A percentile compares a stretch with the other conserved stretches of the same genome.
phyloP scores from a whole-genome alignment of 2,329 filamentous ascomycete genomes.

The Pleoardoris graminearum region DNA sequence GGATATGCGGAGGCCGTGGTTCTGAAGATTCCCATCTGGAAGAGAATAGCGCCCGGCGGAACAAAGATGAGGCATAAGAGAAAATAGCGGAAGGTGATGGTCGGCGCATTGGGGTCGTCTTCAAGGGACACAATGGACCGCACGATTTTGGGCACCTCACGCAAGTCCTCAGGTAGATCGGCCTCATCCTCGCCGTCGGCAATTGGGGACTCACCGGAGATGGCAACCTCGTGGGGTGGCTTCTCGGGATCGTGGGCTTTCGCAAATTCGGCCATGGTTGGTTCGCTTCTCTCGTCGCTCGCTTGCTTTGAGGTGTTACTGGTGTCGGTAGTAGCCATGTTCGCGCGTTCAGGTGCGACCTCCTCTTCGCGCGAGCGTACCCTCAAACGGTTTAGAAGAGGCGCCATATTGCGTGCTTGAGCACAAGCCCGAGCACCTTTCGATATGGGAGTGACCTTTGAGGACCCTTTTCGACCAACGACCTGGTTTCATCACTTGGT shows the following conservation, averaged over 20 bases:
- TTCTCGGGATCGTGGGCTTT: conserved; percentile 12
- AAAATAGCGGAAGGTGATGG: conserved; percentile 64
- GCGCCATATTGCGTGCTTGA: conserved; percentile 11
- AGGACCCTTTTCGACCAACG: too few species aligned
- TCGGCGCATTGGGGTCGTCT: conserved; percentile 60
- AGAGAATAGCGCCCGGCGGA: conserved; percentile 61
- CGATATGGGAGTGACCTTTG: too few species aligned
- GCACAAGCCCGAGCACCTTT: background rate
- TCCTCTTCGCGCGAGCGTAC: background rate
- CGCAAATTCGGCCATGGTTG: background rate
- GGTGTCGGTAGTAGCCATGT: background rate
- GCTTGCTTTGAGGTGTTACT: background rate
- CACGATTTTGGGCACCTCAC: conserved; percentile 59
- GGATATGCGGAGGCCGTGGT: conserved; percentile 63
- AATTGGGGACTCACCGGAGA: conserved; percentile 2
- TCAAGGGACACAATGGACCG: conserved; percentile 61
- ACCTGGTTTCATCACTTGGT: background rate
- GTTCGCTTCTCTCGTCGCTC: conserved; percentile 3
- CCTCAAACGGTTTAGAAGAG: conserved; percentile 12
- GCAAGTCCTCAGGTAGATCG: conserved; percentile 48
- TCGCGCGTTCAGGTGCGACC: background rate
- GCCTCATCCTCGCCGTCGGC: conserved; percentile 28
- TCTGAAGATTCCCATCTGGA: conserved; percentile 60
- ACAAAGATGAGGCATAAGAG: conserved; percentile 60
- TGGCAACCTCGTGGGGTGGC: conserved; percentile 1